These are phyloP conservation scores for Lichtheimia ornata DNA, from an alignment of 371 early-diverging fungal genomes.

Conservation along the genomic window DNA sequence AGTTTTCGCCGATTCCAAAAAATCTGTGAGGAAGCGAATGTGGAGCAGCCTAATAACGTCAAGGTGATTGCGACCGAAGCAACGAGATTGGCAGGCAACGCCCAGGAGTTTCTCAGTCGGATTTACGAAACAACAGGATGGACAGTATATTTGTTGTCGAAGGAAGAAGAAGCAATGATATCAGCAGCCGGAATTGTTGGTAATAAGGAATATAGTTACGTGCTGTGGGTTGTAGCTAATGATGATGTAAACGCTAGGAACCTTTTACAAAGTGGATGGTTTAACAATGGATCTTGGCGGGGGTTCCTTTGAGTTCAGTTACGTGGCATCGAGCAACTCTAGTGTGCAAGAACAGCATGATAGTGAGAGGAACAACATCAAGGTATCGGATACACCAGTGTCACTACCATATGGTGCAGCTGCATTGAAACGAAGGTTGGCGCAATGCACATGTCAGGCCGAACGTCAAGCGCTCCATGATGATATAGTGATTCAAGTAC, in stretches of 20 bases:
- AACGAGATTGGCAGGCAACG: slow-evolving; percentile 59
- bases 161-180: slow-evolving; percentile 61
- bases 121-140: slow-evolving; percentile 57
- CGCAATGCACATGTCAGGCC: slow-evolving; percentile 26
- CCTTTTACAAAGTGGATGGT: slow-evolving; percentile 59
- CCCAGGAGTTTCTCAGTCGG: slow-evolving; percentile 43
- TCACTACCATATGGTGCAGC: slow-evolving; percentile 68
- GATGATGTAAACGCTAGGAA: slow-evolving; percentile 27
- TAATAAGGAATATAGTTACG: slow-evolving; percentile 12
- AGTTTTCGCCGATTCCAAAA: slow-evolving; percentile 59
- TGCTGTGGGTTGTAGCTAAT: background rate
- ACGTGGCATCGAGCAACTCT: slow-evolving; percentile 30
- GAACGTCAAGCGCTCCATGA: slow-evolving; percentile 39
- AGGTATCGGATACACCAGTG: slow-evolving; percentile 49
- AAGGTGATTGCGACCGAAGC: slow-evolving; percentile 68
- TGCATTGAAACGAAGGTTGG: slow-evolving; percentile 46
- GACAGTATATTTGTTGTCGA: slow-evolving; percentile 49
- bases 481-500: slow-evolving; percentile 35
- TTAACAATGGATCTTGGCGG: slow-evolving; percentile 69
- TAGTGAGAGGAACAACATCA: slow-evolving; percentile 23
- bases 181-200: slow-evolving; percentile 67
- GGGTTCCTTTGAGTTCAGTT: slow-evolving; percentile 66
- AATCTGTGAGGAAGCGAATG: slow-evolving; percentile 50
- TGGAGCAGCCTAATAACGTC: slow-evolving; percentile 32
- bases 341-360: background rate